Evolutionary conservation across 2,329 filamentous ascomycete species (phyloP), one percentile per base, ranked within the genome.

Genomic region (Cercospora sp.): DNA sequence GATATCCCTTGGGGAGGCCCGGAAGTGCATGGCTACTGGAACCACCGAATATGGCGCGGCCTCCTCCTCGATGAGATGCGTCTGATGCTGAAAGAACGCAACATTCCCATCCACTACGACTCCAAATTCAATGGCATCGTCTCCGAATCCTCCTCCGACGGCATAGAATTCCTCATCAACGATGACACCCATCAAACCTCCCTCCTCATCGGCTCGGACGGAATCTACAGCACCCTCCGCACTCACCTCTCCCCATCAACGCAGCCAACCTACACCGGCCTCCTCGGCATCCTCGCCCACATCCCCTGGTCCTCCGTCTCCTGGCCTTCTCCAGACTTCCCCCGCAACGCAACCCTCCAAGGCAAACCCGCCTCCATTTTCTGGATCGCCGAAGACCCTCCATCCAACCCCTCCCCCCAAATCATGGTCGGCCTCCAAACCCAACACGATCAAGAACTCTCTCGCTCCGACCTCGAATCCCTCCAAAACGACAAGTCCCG

Each of bases 1-100:
- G 66, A 68, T 8, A 65, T 72, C 2, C 66, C 70, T 10, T 68
- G 71, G 5, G 74, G 71, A 18, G 81, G 83, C 24, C 72, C 77
- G 0, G 72, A 77, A 32, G 70, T 73, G 1, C 87, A 87, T 65
- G 85, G 84, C 1, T 89, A 87, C 72, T 72, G 43, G 34, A 73
- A 72, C 55, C 73, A 72, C 58, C 69, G 73, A 28, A 83, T 89
- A 32, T 87, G 87, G 72, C 81, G 87, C 1, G 77, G 82, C 45
- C 79, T 82, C 0, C 79, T 89, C 12, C 81, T 89, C 62, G 78
- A 83, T 5, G 80, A 82, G n/a, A 77, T 89, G 16, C 74, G 82
- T 1, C 75, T 75, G 0, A 79, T 82, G 66, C 70, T 86, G 5
- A 72, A 75, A 2, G 80, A 81, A 28, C 75, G 77, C 0, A 77